A percentile compares a stretch with the other conserved stretches of the same genome.
Conservation (phyloP, 2,329 filamentous ascomycete species). For the Fusarium redolens region DNA sequence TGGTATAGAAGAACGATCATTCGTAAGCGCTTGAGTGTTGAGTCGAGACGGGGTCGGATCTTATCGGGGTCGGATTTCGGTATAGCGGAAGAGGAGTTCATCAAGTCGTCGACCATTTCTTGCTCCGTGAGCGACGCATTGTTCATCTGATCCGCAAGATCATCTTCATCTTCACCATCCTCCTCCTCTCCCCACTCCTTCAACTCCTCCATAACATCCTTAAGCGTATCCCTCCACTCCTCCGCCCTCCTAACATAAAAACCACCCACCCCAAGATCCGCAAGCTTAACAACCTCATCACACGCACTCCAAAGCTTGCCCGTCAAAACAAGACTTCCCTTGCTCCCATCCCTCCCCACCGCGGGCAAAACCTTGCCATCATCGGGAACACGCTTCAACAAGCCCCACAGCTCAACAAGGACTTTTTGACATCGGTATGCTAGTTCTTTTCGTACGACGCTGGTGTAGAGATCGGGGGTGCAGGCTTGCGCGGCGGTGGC, state of each 20-base stretch:
- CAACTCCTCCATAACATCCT: constrained; percentile 86
- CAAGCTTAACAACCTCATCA: constrained; percentile 75
- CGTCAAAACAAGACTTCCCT: constrained; percentile 71
- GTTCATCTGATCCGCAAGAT: constrained; percentile 47
- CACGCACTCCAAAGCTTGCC: constrained; percentile 87
- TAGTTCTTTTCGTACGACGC: constrained; percentile 72
- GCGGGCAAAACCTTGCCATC: constrained; percentile 65
- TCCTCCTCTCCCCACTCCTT: constrained; percentile 87
- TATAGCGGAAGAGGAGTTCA: constrained; percentile 70
- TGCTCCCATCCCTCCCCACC: constrained; percentile 51
- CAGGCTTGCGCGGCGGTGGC: constrained; percentile 77
- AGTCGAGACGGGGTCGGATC: constrained; percentile 74
- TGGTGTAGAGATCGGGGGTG: constrained; percentile 69
- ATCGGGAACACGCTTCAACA: constrained; percentile 70
- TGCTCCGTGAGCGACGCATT: constrained; percentile 57
- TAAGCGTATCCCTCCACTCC: constrained; percentile 78
- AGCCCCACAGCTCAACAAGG: constrained; percentile 69
- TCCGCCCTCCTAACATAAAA: constrained; percentile 78
- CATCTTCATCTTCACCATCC: constrained; percentile 64
- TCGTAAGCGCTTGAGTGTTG: constrained; percentile 72
- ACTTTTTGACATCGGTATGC: constrained; percentile 68
- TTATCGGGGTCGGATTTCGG: constrained; percentile 71
- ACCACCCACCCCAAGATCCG: constrained; percentile 74
- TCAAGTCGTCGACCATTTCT: constrained; percentile 74
- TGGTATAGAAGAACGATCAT: constrained; percentile 76